phyloP scores from a whole-genome alignment of 495 filamentous ascomycete species.

The Halenospora varia region DNA sequence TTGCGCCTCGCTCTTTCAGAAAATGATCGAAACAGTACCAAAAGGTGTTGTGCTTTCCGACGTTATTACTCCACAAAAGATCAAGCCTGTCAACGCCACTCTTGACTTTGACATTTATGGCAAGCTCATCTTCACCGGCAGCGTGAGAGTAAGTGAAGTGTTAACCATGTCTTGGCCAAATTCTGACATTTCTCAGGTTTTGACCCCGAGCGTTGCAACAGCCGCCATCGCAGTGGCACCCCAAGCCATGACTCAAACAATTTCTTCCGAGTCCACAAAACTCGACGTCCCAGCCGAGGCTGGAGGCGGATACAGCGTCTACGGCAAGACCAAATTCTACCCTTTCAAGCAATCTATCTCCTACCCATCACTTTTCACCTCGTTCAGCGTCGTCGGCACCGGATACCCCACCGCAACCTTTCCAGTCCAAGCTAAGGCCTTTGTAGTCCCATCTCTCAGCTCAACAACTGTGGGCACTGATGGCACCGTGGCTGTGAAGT shows the following conservation, averaged over 20 bases:
- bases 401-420: conserved; percentile 19
- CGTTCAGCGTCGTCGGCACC: conserved; percentile 18
- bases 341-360: conserved; percentile 4
- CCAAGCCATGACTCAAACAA: neutral
- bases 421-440: conserved; percentile 23
- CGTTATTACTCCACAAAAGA: conserved; percentile 18
- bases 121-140: conserved; percentile 10
- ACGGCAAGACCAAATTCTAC: conserved; percentile 12
- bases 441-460: conserved; percentile 26
- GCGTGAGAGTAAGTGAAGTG: conserved; percentile 7
- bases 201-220: too few species aligned
- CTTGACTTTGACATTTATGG: conserved; percentile 13
- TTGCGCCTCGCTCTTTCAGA: conserved; percentile 32
- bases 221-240: too few species aligned
- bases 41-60: conserved; percentile 29
- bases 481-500: conserved; percentile 13
- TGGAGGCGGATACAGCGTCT: conserved; percentile 4
- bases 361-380: conserved; percentile 1
- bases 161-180: neutral
- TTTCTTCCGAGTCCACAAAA: neutral
- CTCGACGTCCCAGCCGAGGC: conserved; percentile 1
- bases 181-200: neutral
- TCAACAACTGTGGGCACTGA: conserved; percentile 3
- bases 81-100: conserved; percentile 17
- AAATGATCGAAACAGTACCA: conserved; percentile 43